Evolutionary conservation across 1,284 basidiomycete genomes (phyloP).

Genomic region (Ustilago tritici): DNA sequence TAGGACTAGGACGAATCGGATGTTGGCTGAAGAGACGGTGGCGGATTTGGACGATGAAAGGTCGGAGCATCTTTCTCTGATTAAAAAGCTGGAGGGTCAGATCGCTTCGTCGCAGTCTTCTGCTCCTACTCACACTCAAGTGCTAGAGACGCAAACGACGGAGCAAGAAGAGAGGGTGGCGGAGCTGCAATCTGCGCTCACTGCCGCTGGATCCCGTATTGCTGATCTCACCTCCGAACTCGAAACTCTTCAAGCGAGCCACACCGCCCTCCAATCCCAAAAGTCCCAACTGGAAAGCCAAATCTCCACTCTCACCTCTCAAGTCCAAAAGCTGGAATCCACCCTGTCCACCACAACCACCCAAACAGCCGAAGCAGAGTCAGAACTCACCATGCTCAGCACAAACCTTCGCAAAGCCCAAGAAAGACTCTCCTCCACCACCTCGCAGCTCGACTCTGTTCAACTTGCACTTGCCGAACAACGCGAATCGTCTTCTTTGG

Average conservation of each 20-base stretch:
- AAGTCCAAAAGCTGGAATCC: neutral
- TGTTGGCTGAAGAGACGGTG: slow-evolving; percentile 36
- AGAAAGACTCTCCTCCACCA: slow-evolving; percentile 2
- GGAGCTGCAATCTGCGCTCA: slow-evolving; percentile 3
- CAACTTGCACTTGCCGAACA: slow-evolving; percentile 31
- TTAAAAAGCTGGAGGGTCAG: slow-evolving; percentile 8
- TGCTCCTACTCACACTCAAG: neutral
- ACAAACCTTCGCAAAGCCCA: slow-evolving; percentile 6
- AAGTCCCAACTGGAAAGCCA: slow-evolving; percentile 7
- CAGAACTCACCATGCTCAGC: slow-evolving; percentile 10
- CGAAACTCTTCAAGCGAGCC: neutral
- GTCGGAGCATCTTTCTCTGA: slow-evolving; percentile 1
- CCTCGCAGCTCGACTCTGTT: slow-evolving; percentile 2
- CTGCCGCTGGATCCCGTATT: neutral
- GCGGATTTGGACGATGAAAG: slow-evolving; percentile 27
- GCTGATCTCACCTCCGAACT: neutral
- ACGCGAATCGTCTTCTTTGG: slow-evolving; percentile 13
- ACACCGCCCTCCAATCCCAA: neutral
- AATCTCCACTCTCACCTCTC: neutral
- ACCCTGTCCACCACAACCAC: neutral
- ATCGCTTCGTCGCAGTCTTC: neutral
- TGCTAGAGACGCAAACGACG: too few species aligned
- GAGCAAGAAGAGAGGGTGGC: neutral
- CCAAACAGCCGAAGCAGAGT: neutral
- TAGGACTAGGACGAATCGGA: slow-evolving; percentile 32